Percentiles rank a stretch among this genome's conserved stretches.
Conservation (phyloP, 257 asterid genomes). For the Anisodus acutangulus region DNA sequence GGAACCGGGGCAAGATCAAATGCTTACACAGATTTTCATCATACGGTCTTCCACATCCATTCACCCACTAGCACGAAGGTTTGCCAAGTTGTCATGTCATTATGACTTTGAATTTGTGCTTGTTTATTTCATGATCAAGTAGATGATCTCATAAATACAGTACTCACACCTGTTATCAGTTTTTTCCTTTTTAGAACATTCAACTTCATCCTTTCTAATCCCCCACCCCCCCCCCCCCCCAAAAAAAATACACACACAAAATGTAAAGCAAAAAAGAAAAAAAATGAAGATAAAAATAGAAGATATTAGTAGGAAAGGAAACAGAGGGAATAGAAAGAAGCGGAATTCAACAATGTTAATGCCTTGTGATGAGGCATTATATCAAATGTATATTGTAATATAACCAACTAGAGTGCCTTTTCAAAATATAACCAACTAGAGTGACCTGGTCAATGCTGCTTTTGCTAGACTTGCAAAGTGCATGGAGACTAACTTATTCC, state of each 20-base stretch:
- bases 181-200: neutral
- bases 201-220: no score
- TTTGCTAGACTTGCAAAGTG: slow-evolving; percentile 17
- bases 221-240: no score
- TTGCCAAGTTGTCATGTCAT: slow-evolving; percentile 29
- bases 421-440: neutral
- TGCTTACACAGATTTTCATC: slow-evolving; percentile 99
- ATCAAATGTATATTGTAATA: slow-evolving; percentile 9
- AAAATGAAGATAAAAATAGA: neutral
- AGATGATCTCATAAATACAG: neutral
- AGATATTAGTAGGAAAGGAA: slow-evolving; percentile 5
- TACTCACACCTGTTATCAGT: neutral
- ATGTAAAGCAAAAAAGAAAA: no score
- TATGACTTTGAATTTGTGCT: neutral
- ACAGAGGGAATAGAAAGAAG: neutral
- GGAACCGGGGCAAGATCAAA: slow-evolving; percentile 99
- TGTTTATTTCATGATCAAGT: slow-evolving; percentile 19
- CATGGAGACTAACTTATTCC: neutral
- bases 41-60: slow-evolving; percentile 97
- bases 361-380: neutral
- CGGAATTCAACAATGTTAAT: neutral
- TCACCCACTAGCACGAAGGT: slow-evolving; percentile 95
- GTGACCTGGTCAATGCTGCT: slow-evolving; percentile 15
- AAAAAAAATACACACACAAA: no score
- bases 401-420: neutral